Percentiles rank a stretch among this genome's conserved stretches.
Conservation (phyloP, 1,284 basidiomycete species). For the Trichosporon faecale region DNA sequence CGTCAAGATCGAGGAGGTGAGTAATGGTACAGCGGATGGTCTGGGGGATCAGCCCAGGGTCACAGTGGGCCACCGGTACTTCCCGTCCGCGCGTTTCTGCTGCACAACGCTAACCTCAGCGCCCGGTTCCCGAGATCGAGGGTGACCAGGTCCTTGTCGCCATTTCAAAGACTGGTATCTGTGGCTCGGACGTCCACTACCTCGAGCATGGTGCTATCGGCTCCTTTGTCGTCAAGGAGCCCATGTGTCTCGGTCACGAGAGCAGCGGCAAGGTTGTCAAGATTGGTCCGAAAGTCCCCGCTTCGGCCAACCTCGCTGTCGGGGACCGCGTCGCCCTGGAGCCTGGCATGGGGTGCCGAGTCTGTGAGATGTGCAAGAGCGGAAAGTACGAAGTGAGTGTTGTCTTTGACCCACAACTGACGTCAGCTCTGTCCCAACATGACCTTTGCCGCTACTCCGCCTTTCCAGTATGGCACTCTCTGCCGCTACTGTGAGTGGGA, state of each 20-base stretch:
- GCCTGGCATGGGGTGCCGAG: conserved; percentile 57
- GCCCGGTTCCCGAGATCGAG: conserved; percentile 72
- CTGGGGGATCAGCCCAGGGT: not conserved
- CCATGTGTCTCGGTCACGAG: conserved; percentile 52
- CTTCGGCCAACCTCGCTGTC: conserved; percentile 29
- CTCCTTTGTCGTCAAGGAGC: conserved; percentile 48
- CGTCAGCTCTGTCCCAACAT: conserved; percentile 36
- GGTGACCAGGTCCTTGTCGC: conserved; percentile 79
- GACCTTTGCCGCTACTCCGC: conserved; percentile 50
- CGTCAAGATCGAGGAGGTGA: conserved; percentile 53
- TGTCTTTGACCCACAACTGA: conserved; percentile 60
- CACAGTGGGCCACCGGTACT: too few species aligned
- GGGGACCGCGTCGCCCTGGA: conserved; percentile 57
- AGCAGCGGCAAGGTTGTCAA: conserved; percentile 41
- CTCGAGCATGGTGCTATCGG: conserved; percentile 47
- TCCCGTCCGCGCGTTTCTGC: too few species aligned
- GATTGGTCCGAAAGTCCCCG: conserved; percentile 40
- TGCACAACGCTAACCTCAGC: conserved; percentile 51
- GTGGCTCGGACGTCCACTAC: conserved; percentile 73
- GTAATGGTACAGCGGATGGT: conserved; percentile 19
- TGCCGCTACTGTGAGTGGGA: conserved; percentile 41
- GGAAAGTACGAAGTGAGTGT: conserved; percentile 72
- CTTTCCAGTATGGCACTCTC: conserved; percentile 48
- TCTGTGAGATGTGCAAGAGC: conserved; percentile 54
- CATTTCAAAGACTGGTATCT: conserved; percentile 91